Conservation (phyloP, 2,329 filamentous ascomycete genomes). For the Xylaria sp. region DNA sequence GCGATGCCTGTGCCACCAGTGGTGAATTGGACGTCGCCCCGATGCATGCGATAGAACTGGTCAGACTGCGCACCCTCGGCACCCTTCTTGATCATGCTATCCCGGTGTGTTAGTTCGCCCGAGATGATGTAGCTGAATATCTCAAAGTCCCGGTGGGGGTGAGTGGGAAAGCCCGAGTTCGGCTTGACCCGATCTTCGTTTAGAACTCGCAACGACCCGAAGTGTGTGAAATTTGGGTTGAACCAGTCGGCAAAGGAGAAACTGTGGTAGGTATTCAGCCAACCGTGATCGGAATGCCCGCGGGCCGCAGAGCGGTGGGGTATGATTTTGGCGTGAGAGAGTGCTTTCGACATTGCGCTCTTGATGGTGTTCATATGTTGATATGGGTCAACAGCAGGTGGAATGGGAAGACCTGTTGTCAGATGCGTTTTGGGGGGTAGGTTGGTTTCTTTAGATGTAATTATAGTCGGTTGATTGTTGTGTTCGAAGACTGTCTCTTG, state of each 20-base stretch:
- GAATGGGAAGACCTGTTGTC: not conserved
- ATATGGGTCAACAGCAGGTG: not conserved
- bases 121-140: constrained; percentile 86
- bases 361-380: constrained; percentile 47
- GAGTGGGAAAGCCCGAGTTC: constrained; percentile 79
- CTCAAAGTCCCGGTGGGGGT: constrained; percentile 84
- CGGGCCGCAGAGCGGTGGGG: constrained; percentile 74
- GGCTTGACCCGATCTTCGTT: constrained; percentile 85
- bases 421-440: not conserved
- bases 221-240: constrained; percentile 69
- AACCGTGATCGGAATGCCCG: constrained; percentile 82
- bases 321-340: constrained; percentile 72
- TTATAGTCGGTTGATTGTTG: not conserved
- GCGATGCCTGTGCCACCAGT: constrained; percentile 82
- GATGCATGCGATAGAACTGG: constrained; percentile 71
- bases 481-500: constrained; percentile 4
- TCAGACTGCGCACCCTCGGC: constrained; percentile 63
- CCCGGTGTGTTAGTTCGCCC: constrained; percentile 85
- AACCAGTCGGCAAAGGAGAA: constrained; percentile 81
- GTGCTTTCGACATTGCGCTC: constrained; percentile 65
- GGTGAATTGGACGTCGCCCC: constrained; percentile 89
- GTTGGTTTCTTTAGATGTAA: not conserved
- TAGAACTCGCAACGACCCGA: constrained; percentile 80
- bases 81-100: constrained; percentile 79
- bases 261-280: constrained; percentile 86